Conservation (phyloP, 1,284 basidiomycete species). For the Puccinia polysora region DNA sequence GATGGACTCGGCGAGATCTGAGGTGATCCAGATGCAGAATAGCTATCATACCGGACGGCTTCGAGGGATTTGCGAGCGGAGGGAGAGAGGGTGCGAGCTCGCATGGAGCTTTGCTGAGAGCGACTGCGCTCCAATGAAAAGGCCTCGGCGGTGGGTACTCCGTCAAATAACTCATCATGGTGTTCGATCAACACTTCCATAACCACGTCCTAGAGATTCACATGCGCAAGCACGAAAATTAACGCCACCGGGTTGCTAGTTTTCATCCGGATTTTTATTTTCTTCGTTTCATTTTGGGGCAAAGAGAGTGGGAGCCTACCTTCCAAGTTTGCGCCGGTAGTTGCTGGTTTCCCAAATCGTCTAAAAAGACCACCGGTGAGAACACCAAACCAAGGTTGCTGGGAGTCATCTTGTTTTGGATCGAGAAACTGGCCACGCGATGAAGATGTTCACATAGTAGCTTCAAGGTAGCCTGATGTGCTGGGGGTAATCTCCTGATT, state of each 20-base stretch:
- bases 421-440: constrained; percentile 65
- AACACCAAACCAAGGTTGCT: constrained; percentile 57
- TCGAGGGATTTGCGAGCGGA: constrained; percentile 39
- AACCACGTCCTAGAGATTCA: constrained; percentile 72
- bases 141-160: constrained; percentile 47
- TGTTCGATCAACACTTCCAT: constrained; percentile 80
- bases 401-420: constrained; percentile 89
- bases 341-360: constrained; percentile 71
- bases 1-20: not conserved
- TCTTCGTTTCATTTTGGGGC: no score
- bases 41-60: constrained; percentile 34
- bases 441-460: constrained; percentile 82
- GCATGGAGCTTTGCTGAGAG: not conserved
- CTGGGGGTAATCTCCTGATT: constrained; percentile 70
- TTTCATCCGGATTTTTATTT: not conserved
- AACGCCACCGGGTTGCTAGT: no score
- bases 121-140: constrained; percentile 1
- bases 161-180: constrained; percentile 54
- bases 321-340: constrained; percentile 66
- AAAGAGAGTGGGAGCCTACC: constrained; percentile 60
- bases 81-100: constrained; percentile 11
- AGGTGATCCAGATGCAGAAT: constrained; percentile 31
- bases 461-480: constrained; percentile 84
- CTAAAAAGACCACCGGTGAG: constrained; percentile 50
- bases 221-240: no score